These are phyloP conservation scores for Zalerion maritima DNA, from an alignment of 495 filamentous ascomycete species.

Conservation along the genomic window DNA sequence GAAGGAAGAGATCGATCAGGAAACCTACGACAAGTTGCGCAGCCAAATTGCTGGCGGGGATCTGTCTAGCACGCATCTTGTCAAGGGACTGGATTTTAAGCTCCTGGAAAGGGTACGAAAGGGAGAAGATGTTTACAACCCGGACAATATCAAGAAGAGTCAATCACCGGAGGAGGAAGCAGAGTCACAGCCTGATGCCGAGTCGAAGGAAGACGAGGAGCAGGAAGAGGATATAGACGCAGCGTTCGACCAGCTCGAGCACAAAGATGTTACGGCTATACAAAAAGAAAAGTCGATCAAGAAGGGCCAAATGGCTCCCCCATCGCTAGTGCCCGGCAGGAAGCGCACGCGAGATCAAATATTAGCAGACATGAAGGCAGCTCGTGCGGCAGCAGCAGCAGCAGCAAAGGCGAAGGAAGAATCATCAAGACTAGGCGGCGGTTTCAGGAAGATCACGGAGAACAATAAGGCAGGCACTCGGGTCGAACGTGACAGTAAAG, in stretches of 20 bases:
- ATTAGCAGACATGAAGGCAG: constrained; percentile 63
- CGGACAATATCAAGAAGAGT: too few species aligned
- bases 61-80: constrained; percentile 60
- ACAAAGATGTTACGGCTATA: constrained; percentile 43
- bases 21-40: constrained; percentile 55
- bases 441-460: constrained; percentile 68
- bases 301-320: constrained; percentile 60
- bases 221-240: constrained; percentile 51
- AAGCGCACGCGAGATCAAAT: constrained; percentile 76
- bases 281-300: constrained; percentile 50
- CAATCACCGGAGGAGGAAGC: constrained; percentile 11
- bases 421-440: constrained; percentile 49
- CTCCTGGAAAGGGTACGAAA: constrained; percentile 57
- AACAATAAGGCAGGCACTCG: constrained; percentile 46
- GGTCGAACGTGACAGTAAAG: constrained; percentile 60
- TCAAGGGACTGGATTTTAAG: constrained; percentile 82
- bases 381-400: constrained; percentile 41
- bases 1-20: constrained; percentile 62
- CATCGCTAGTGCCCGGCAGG: constrained; percentile 40
- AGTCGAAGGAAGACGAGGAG: constrained; percentile 12
- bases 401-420: constrained; percentile 42
- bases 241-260: constrained; percentile 60
- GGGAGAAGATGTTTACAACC: constrained; percentile 53
- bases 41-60: constrained; percentile 75
- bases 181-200: constrained; percentile 10